Evolutionary conservation across 441 rosid species (phyloP).

Genomic region (Jatropha podagrica): DNA sequence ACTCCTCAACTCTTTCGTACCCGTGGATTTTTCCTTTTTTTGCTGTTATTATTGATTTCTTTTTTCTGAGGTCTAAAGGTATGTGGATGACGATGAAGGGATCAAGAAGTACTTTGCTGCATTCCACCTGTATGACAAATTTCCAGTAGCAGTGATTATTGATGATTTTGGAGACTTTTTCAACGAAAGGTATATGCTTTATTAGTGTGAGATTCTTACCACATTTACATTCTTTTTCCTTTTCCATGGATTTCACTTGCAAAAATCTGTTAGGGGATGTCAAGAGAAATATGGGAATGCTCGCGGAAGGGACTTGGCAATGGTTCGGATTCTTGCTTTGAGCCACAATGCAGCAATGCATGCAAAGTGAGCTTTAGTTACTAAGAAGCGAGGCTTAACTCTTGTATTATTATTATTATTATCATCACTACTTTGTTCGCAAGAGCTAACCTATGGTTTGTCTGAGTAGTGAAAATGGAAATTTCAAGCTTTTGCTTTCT

Average conservation of each 20-base stretch:
- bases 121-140: slow-evolving; percentile 61
- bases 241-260: background rate
- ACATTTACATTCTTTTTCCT: background rate
- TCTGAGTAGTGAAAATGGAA: slow-evolving; percentile 39
- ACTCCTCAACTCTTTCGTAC: background rate
- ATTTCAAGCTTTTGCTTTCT: slow-evolving; percentile 60
- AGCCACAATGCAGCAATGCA: slow-evolving; percentile 62
- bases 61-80: slow-evolving; percentile 36
- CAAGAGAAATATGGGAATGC: slow-evolving; percentile 60
- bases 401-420: background rate
- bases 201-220: background rate
- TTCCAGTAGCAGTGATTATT: slow-evolving; percentile 51
- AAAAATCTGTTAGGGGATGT: slow-evolving; percentile 37
- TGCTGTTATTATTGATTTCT: background rate
- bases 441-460: background rate
- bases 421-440: background rate
- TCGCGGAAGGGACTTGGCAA: slow-evolving; percentile 82
- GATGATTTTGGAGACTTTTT: slow-evolving; percentile 87
- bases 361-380: slow-evolving; percentile 54
- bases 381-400: background rate
- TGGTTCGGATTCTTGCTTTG: slow-evolving; percentile 73
- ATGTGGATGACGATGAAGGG: slow-evolving; percentile 76
- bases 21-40: background rate
- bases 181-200: slow-evolving; percentile 43
- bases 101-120: slow-evolving; percentile 82